Conservation (phyloP, 306 rosid species). For the Sesbania bispinosa region DNA sequence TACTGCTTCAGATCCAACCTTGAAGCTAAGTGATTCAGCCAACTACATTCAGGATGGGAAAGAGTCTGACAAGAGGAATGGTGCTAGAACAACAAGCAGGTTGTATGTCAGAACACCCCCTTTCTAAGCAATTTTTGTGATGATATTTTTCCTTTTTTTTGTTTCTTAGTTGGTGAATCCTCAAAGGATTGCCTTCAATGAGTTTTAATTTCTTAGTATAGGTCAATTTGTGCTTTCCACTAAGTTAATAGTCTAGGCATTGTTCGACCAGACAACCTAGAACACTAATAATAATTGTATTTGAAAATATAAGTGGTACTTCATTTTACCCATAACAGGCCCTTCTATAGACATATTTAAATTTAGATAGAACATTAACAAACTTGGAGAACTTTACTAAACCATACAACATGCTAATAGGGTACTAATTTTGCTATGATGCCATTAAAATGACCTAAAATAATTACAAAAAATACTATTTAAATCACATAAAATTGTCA, state of each 20-base stretch:
- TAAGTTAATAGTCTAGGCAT: no score
- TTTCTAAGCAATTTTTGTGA: no score
- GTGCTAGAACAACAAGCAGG: constrained; percentile 68
- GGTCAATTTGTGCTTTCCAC: no score
- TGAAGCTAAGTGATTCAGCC: constrained; percentile 52
- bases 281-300: not conserved
- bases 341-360: not conserved
- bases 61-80: constrained; percentile 62
- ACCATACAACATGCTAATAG: not conserved
- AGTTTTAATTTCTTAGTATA: no score
- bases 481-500: not conserved
- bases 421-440: not conserved
- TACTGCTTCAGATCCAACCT: constrained; percentile 48
- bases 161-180: not conserved
- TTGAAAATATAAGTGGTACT: not conserved
- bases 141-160: not conserved
- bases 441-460: not conserved
- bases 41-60: constrained; percentile 49
- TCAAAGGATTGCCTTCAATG: not conserved
- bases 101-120: no score
- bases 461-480: not conserved
- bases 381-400: not conserved
- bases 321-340: not conserved
- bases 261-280: not conserved
- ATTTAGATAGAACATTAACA: not conserved